These are phyloP conservation scores for Candida boidinii DNA, from an alignment of 805 yeast species.

Conservation along the genomic window DNA sequence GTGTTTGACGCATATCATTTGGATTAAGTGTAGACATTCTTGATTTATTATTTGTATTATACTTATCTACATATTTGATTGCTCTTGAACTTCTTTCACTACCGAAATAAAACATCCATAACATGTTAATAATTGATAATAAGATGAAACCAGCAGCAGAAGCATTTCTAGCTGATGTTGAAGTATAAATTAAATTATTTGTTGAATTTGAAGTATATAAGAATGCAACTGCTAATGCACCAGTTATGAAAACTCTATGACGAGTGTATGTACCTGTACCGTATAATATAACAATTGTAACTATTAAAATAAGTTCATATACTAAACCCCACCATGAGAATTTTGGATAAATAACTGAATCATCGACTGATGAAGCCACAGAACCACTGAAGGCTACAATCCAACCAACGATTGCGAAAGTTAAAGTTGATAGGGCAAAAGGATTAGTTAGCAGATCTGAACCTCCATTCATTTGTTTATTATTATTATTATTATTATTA, in stretches of 20 bases:
- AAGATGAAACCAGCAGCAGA: slow-evolving; percentile 92
- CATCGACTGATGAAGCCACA: slow-evolving; percentile 34
- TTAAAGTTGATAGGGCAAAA: slow-evolving; percentile 74
- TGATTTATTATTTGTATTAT: too few relatives aligned
- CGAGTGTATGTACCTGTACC: slow-evolving; percentile 56
- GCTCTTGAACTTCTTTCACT: slow-evolving; percentile 85
- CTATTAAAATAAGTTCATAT: slow-evolving; percentile 57
- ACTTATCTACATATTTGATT: slow-evolving; percentile 70
- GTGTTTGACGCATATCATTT: too few relatives aligned
- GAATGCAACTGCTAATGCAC: slow-evolving; percentile 61
- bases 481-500: too few relatives aligned
- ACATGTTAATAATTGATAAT: slow-evolving; percentile 68
- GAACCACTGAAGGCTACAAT: slow-evolving; percentile 84
- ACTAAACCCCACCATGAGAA: slow-evolving; percentile 97
- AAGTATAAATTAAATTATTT: slow-evolving; percentile 71
- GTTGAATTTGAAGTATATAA: slow-evolving; percentile 80
- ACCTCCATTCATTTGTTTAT: too few relatives aligned
- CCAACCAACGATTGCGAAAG: slow-evolving; percentile 77
- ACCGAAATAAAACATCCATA: slow-evolving; percentile 88
- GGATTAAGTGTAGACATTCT: too few relatives aligned
- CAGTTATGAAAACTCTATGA: slow-evolving; percentile 53
- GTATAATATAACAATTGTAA: slow-evolving; percentile 43
- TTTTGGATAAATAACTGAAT: slow-evolving; percentile 47
- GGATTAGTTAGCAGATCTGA: too few relatives aligned
- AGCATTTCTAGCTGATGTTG: too few relatives aligned